phyloP scores from a whole-genome alignment of 352 stramenopile genomes.

The Phytophthora pinifolia region DNA sequence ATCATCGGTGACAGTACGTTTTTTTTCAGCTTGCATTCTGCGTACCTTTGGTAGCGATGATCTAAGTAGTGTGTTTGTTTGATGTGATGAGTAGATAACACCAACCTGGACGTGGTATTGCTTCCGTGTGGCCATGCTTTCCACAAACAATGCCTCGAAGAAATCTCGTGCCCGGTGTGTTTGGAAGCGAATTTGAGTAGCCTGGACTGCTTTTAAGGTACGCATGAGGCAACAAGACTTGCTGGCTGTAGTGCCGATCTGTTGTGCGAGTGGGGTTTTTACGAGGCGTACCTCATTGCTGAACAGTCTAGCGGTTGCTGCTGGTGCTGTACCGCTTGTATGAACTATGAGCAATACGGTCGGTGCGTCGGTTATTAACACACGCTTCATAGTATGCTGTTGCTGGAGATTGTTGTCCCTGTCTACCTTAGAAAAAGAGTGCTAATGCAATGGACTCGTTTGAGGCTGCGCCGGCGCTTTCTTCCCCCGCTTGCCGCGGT shows the following conservation, averaged over 20 bases:
- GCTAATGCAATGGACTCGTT: slow-evolving; percentile 28
- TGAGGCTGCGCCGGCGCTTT: slow-evolving; percentile 32
- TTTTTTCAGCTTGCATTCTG: slow-evolving; percentile 7
- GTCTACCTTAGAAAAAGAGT: slow-evolving; percentile 6
- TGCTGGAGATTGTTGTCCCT: slow-evolving; percentile 26
- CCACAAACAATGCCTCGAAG: slow-evolving; percentile 61
- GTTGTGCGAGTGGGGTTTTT: slow-evolving; percentile 1
- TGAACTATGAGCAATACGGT: neutral
- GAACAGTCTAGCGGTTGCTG: neutral
- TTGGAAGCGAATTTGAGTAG: slow-evolving; percentile 57
- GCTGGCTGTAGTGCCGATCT: no score
- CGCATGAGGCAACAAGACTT: neutral
- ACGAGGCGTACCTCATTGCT: neutral
- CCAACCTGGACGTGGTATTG: slow-evolving; percentile 72
- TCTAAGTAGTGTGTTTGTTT: slow-evolving; percentile 15
- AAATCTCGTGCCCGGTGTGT: slow-evolving; percentile 68
- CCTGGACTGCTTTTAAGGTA: slow-evolving; percentile 38
- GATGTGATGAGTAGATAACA: slow-evolving; percentile 46
- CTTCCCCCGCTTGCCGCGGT: slow-evolving; percentile 73
- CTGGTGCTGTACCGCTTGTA: no score
- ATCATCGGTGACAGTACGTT: slow-evolving; percentile 75
- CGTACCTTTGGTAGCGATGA: neutral
- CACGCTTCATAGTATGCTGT: slow-evolving; percentile 14
- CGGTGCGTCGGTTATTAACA: neutral
- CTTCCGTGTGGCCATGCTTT: slow-evolving; percentile 84